Base-by-base conservation (phyloP, 768 basidiomycete genomes). In the Rhodotorula babjevae region DNA sequence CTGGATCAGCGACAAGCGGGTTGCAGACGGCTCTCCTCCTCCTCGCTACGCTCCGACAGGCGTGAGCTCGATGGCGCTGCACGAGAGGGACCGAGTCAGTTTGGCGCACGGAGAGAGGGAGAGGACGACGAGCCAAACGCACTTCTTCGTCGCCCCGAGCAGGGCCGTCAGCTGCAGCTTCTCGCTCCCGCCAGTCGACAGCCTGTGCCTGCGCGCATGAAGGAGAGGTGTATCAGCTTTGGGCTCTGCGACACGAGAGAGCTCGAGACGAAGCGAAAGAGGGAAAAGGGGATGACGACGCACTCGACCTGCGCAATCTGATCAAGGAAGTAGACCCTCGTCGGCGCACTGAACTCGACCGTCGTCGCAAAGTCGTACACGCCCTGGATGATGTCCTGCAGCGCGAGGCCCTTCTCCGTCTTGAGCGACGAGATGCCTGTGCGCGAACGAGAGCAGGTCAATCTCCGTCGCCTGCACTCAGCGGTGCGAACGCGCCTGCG, bases 301-400 rank as follows among this genome's bases (percentile, higher is more conserved):
- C 80, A 97, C 94, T 99, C 96, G 65, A 87, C 90, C n/a, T 89
- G 90, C n/a, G 94, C 93, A 31, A 99, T 82, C 74, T 93, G 88
- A 79, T 98, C 96, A 31, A 99, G 82, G 15, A 99, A 84, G 79
- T 96, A 98, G 47, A 94, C 87, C 59, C 92, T 84, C n/a, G 91
- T 90, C 66, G 90, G 86, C 15, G 90, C 85, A 72, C 92, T 90
- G 74, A 97, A 85, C 60, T 94, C 92, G 64, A 98, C 85, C 0
- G 87, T 89, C 77, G 91, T 88, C 19, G 93, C 82, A 78, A 91
- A 93, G 68, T 99, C 96, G 80, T 90, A 96, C 44, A 93, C 87
- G 33, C 95, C 95, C 42, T 88, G 85, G 42, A 99, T 87, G 58
- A 99, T 84, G 82, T 99, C 96, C 80, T 97, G 96, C 33, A 98